Conservation (phyloP, 306 rosid species). For the Quercus rubra region DNA sequence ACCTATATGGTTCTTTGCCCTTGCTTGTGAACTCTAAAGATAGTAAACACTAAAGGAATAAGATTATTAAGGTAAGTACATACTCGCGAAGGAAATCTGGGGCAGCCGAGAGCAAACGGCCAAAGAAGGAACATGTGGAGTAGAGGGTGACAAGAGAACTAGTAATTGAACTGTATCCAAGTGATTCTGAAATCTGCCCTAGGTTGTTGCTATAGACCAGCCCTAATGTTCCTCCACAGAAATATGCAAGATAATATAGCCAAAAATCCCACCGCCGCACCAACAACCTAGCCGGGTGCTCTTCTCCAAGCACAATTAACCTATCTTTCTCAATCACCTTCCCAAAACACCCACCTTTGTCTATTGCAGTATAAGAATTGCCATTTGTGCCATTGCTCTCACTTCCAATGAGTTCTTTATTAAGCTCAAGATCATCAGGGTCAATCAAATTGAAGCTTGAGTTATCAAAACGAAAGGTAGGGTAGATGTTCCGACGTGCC, state of each 20-base stretch:
- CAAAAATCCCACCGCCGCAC: constrained; percentile 63
- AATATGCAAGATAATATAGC: constrained; percentile 69
- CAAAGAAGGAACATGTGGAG: constrained; percentile 85
- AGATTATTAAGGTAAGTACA: constrained; percentile 12
- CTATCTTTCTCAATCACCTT: constrained; percentile 45
- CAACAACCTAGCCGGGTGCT: constrained; percentile 45
- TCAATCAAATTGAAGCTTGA: constrained; percentile 21
- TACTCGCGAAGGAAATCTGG: constrained; percentile 74
- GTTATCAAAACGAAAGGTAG: constrained; percentile 1
- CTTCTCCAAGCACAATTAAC: constrained; percentile 53
- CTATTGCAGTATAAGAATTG: constrained; percentile 4
- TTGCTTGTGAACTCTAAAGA: too few relatives aligned
- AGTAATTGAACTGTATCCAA: constrained; percentile 49
- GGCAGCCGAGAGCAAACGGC: constrained; percentile 75
- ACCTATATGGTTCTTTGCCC: too few relatives aligned
- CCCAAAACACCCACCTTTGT: constrained; percentile 26
- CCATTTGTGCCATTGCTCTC: neutral
- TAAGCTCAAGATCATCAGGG: constrained; percentile 36
- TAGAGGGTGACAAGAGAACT: constrained; percentile 67
- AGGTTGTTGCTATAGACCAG: constrained; percentile 82
- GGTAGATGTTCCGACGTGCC: constrained; percentile 15
- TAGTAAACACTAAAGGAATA: too few relatives aligned
- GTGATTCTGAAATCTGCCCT: constrained; percentile 80
- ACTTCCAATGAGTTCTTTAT: constrained; percentile 36
- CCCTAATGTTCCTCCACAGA: constrained; percentile 82